Conservation (phyloP, 2,329 filamentous ascomycete species). For the Xylariaceae sp. region DNA sequence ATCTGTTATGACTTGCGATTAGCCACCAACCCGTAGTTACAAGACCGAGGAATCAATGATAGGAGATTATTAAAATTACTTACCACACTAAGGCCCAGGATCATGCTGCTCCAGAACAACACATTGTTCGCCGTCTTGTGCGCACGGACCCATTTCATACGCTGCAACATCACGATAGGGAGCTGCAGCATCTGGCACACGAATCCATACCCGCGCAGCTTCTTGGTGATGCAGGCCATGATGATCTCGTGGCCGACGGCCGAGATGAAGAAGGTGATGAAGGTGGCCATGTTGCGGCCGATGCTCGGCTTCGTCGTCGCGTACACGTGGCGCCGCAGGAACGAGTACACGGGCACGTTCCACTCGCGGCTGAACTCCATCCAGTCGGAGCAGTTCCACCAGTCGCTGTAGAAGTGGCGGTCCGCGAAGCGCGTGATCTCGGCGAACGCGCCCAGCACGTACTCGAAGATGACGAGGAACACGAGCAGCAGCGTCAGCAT, state of each 20-base stretch:
- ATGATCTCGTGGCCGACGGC: conserved; percentile 90
- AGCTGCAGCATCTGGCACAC: conserved; percentile 94
- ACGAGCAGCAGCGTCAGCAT: conserved; percentile 94
- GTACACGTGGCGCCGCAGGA: conserved; percentile 92
- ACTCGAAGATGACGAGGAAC: conserved; percentile 98
- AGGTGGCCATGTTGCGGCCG: conserved; percentile 71
- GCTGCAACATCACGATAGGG: conserved; percentile 88
- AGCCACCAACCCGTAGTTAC: conserved; percentile 9
- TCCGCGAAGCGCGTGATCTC: conserved; percentile 93
- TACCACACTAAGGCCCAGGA: conserved; percentile 77
- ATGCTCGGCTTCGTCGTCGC: conserved; percentile 73
- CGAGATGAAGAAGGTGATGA: conserved; percentile 88
- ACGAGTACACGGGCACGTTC: conserved; percentile 97
- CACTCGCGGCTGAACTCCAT: conserved; percentile 94
- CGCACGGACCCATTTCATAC: conserved; percentile 70
- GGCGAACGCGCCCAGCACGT: conserved; percentile 88
- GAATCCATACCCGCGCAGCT: conserved; percentile 90
- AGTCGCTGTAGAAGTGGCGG: conserved; percentile 83
- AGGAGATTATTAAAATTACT: conserved; percentile 27
- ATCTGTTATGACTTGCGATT: conserved; percentile 39
- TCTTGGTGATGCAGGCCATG: conserved; percentile 97
- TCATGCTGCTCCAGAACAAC: conserved; percentile 90
- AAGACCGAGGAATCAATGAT: not conserved
- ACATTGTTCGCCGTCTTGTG: conserved; percentile 80
- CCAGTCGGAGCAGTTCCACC: conserved; percentile 81